Conservation (phyloP, 2,329 filamentous ascomycete genomes). For the Colletotrichum eremochloae region DNA sequence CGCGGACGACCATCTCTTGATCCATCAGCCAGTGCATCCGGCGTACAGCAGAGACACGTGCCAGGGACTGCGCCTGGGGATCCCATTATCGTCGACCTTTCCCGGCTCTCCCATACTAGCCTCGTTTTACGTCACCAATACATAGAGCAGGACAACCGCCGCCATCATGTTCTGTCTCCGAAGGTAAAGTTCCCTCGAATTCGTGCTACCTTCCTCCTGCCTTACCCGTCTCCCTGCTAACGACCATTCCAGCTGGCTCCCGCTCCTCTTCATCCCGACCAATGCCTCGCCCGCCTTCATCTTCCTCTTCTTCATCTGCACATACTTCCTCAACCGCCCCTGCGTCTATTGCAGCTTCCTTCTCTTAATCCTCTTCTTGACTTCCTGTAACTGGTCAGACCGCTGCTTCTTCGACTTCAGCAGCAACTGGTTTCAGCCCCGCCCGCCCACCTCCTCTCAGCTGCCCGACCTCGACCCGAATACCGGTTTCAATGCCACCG, state of each 20-base stretch:
- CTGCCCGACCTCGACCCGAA: conserved; percentile 46
- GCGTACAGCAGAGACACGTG: not conserved
- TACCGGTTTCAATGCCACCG: conserved; percentile 61
- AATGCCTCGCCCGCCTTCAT: conserved; percentile 89
- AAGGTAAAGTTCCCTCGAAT: conserved; percentile 58
- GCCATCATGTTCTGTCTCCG: conserved; percentile 71
- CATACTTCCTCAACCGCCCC: conserved; percentile 95
- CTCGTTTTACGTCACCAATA: conserved; percentile 19
- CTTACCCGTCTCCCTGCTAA: conserved; percentile 33
- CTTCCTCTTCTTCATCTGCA: conserved; percentile 90
- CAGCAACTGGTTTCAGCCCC: conserved; percentile 94
- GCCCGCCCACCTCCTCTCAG: conserved; percentile 60
- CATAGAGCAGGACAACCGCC: not conserved
- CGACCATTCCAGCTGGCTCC: conserved; percentile 75
- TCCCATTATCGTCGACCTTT: not conserved
- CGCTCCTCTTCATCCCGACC: conserved; percentile 88
- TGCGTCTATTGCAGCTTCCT: conserved; percentile 98
- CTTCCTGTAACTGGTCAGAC: conserved; percentile 90
- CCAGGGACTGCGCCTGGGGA: not conserved
- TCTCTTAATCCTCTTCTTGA: conserved; percentile 93
- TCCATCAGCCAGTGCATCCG: not conserved
- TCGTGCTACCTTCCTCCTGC: not conserved
- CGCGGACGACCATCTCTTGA: not conserved
- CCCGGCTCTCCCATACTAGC: conserved; percentile 13
- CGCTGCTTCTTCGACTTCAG: conserved; percentile 93